Evolutionary conservation across 2,329 filamentous ascomycete genomes (phyloP), one percentile per base, ranked within the genome.

Genomic region (Botrytis fragariae): DNA sequence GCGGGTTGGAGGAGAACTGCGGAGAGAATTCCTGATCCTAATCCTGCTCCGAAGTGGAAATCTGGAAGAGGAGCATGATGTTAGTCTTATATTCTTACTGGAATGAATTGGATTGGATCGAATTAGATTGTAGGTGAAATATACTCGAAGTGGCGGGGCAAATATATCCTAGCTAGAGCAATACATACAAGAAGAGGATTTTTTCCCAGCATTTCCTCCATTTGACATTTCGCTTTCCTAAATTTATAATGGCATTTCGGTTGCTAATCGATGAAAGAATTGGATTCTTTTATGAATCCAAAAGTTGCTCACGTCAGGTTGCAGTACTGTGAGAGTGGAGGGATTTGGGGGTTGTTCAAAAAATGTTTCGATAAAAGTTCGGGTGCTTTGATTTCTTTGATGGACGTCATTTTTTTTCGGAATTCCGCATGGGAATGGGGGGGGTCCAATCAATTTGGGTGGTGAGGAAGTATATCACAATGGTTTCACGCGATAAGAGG

Each of bases 1-100:
- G 96, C 92, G 39, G 96, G 96, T 83, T 99, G 96, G 25, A 99
- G 89, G 72, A 98, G 90, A 74, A 97, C 90, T 72, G 96, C 95
- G 70, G 94, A 96, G 76, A 93, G 89, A 69, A 97, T 87, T 79
- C 96, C 96, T 12, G 95, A 98, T 79, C 90, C 89, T 72, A 98
- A 89, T 76, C 96, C 96, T 76, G 95, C 95, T 77, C 91, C 84
- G 82, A 98, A 97, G 84, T 98, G 96, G 82, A 93, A 94, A 77
- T 89, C 91, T 93, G 78, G 45, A 32, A 57, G 45, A 57, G 14
- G 6, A 16, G 44, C 74, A 42, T 44, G 12, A 20, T 42, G 7
- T 71, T 64, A 64, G 59, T 57, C 35, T 65, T 14, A 9, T 25
- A 10, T 65, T 42, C 37, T 25, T 18, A 22, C 29, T 14, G 22